A percentile compares a stretch with the other conserved stretches of the same genome.
Conservation (phyloP, 2,329 filamentous ascomycete species). For the Fusarium nanum region DNA sequence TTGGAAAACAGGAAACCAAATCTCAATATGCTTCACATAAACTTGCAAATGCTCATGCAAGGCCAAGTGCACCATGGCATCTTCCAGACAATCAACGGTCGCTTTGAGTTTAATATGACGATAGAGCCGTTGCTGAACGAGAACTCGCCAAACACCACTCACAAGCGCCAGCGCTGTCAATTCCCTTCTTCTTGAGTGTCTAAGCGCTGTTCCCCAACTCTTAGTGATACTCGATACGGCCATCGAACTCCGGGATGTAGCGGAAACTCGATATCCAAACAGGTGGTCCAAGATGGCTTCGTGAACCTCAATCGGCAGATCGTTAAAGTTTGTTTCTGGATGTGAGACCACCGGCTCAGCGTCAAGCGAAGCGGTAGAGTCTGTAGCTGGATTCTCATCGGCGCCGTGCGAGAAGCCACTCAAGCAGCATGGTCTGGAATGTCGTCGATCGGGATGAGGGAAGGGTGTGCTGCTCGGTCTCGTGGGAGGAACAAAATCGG, state of each 20-base stretch:
- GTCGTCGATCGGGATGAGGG: conserved; percentile 63
- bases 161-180: conserved; percentile 74
- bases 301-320: conserved; percentile 76
- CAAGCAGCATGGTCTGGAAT: conserved; percentile 46
- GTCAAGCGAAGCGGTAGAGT: conserved; percentile 29
- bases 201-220: conserved; percentile 72
- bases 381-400: conserved; percentile 30
- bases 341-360: conserved; percentile 34
- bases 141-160: conserved; percentile 69
- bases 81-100: conserved; percentile 70
- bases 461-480: conserved; percentile 72
- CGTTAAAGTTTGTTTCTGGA: conserved; percentile 54
- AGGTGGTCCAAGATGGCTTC: conserved; percentile 77
- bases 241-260: conserved; percentile 67
- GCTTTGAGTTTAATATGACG: conserved; percentile 81
- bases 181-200: conserved; percentile 74
- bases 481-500: conserved; percentile 51
- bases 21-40: conserved; percentile 78
- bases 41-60: conserved; percentile 67
- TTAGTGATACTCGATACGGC: conserved; percentile 65
- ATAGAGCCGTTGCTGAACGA: conserved; percentile 79
- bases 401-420: conserved; percentile 40
- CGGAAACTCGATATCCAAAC: conserved; percentile 74
- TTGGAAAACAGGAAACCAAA: conserved; percentile 82
- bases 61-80: conserved; percentile 71